Conservation (phyloP, 805 yeast species). For the Candida dendrica region DNA sequence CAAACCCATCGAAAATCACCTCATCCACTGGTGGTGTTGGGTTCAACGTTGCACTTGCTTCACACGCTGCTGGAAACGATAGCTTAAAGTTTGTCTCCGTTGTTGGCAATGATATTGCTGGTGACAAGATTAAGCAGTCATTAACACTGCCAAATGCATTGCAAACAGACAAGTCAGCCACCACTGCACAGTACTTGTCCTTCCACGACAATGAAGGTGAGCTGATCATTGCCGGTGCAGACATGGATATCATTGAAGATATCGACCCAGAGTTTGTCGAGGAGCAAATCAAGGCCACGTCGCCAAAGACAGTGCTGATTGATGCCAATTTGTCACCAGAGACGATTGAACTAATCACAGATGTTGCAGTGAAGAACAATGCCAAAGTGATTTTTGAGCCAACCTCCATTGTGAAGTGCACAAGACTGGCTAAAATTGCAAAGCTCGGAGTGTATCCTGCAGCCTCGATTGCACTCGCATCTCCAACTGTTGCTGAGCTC, state of each 20-base stretch:
- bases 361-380: conserved; percentile 15
- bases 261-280: conserved; percentile 36
- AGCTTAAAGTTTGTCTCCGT: conserved; percentile 44
- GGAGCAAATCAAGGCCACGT: conserved; percentile 29
- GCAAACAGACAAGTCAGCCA: conserved; percentile 2
- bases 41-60: conserved; percentile 66
- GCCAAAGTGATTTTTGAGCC: conserved; percentile 59
- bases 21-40: conserved; percentile 81
- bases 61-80: conserved; percentile 28
- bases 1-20: conserved; percentile 60
- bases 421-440: neutral
- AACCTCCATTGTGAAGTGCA: conserved; percentile 37
- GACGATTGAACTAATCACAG: conserved; percentile 31
- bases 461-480: conserved; percentile 16
- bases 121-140: conserved; percentile 29
- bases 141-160: conserved; percentile 25
- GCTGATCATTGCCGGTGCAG: conserved; percentile 72
- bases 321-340: conserved; percentile 61
- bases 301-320: conserved; percentile 46
- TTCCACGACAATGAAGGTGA: conserved; percentile 58
- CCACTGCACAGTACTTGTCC: conserved; percentile 70
- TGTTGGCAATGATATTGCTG: conserved; percentile 55
- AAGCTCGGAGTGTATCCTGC: conserved; percentile 13
- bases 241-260: conserved; percentile 65
- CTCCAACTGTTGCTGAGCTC: conserved; percentile 69